Base-by-base conservation (phyloP, 495 filamentous ascomycete species). In the Trichodelitschia bisporula region DNA sequence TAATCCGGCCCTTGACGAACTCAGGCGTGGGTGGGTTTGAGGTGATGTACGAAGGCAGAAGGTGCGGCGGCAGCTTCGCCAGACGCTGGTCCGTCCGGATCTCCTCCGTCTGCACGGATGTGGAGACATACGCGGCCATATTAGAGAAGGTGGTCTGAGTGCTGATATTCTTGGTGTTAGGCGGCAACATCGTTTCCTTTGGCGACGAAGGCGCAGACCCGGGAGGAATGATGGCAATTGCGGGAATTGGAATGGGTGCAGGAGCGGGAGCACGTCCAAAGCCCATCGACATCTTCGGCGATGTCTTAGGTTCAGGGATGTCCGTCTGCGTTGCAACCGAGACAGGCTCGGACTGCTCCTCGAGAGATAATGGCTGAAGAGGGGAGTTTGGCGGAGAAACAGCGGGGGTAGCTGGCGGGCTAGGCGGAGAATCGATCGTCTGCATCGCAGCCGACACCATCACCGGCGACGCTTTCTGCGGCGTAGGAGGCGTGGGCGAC, bases 101-200 rank as follows among this genome's bases (percentile, higher is more conserved):
- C 36, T 74, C 71, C 33, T 93, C 80, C 6, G 86, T 97, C 56
- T 97, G 89, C 26, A 90, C 65, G 3, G 55, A 56, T 17, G 58
- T 50, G 14, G 68, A 69, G 13, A 49, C 47, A 10, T 44, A 44
- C 15, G 54, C 45, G 2, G 46, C 36, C n/a, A 45, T 31, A 11
- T 50, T 32, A 4, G 54, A 39, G 30, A 57, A 50, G 21, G 45
- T 46, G 19, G 58, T 57, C 40, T 73, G 69, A 30, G 60, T 62
- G 19, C 56, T 56, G 11, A 58, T 53, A 42, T 58, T 71, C 46
- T 64, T 72, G 0, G 69, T 72, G 27, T 61, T 64, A 5, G 69
- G 69, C 6, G 69, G 69, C 18, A 75, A 51, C 26, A 73, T 57
- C 16, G 64, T 62, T 24, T 55, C 54, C 19, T 58, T 56, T 18